phyloP scores from a whole-genome alignment of 1,284 basidiomycete genomes.

The Mixia osmundae region DNA sequence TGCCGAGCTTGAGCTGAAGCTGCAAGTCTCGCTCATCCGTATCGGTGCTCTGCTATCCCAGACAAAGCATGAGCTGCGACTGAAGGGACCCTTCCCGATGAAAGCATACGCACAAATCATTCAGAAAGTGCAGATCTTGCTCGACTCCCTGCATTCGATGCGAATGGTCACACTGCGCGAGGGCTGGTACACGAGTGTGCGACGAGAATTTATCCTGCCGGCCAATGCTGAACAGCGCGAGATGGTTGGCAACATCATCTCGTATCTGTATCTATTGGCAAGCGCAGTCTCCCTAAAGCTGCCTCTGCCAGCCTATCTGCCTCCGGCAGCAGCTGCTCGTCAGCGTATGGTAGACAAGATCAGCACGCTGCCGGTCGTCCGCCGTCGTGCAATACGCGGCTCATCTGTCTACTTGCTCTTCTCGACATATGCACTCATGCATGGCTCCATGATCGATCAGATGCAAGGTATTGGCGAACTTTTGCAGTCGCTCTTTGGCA shows the following conservation, averaged over 20 bases:
- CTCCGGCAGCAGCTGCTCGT: slow-evolving; percentile 64
- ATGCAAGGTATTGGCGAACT: slow-evolving; percentile 50
- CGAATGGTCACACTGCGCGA: slow-evolving; percentile 77
- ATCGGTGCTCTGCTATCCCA: slow-evolving; percentile 58
- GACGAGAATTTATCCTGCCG: slow-evolving; percentile 63
- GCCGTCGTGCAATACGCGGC: slow-evolving; percentile 30
- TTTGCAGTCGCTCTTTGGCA: slow-evolving; percentile 67
- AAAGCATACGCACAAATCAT: slow-evolving; percentile 59
- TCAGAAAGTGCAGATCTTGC: slow-evolving; percentile 61
- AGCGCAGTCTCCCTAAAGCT: slow-evolving; percentile 69
- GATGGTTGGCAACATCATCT: slow-evolving; percentile 64
- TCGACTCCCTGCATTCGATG: slow-evolving; percentile 57
- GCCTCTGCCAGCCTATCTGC: slow-evolving; percentile 80
- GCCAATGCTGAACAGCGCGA: slow-evolving; percentile 24
- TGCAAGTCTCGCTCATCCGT: slow-evolving; percentile 3
- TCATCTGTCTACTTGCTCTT: slow-evolving; percentile 61
- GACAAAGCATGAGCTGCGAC: slow-evolving; percentile 71
- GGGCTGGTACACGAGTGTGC: slow-evolving; percentile 57
- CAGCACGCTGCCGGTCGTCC: slow-evolving; percentile 58
- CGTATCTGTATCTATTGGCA: slow-evolving; percentile 70
- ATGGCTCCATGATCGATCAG: slow-evolving; percentile 56
- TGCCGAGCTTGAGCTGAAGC: background rate
- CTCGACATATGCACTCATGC: slow-evolving; percentile 70
- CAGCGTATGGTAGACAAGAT: slow-evolving; percentile 61
- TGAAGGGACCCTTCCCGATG: slow-evolving; percentile 69